Conservation (phyloP, 768 basidiomycete genomes). For the Suillus occidentalis region DNA sequence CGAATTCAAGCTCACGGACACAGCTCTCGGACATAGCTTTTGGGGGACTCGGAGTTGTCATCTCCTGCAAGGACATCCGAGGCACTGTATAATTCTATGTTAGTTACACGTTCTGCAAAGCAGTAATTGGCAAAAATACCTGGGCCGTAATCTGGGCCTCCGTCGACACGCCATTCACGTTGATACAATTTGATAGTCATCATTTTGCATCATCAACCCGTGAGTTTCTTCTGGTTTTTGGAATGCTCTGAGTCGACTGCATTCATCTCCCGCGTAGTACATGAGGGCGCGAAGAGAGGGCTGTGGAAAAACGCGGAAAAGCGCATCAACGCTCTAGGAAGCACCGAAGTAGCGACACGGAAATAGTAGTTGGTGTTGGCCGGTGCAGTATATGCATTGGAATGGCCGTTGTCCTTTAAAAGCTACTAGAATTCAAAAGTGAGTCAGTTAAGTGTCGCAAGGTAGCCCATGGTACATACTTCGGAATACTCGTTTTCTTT, state of each 20-base stretch:
- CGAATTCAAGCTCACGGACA: too few species aligned
- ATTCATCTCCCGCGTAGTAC: conserved; percentile 87
- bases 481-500: conserved; percentile 94
- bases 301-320: conserved; percentile 88
- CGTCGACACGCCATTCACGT: too few species aligned
- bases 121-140: too few species aligned
- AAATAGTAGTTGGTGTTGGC: conserved; percentile 91
- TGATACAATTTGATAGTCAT: too few species aligned
- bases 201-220: too few species aligned
- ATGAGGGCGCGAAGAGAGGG: conserved; percentile 85
- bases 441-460: background rate
- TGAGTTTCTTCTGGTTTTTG: too few species aligned
- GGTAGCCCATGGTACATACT: conserved; percentile 38
- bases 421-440: conserved; percentile 50
- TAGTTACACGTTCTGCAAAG: too few species aligned
- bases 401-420: conserved; percentile 79
- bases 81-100: too few species aligned
- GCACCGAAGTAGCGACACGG: conserved; percentile 61
- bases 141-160: too few species aligned
- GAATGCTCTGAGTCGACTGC: conserved; percentile 98
- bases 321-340: conserved; percentile 71
- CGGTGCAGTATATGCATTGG: conserved; percentile 92
- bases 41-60: too few species aligned
- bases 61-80: too few species aligned
- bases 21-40: too few species aligned